Conservation (phyloP, 2,329 filamentous ascomycete genomes). For the Colletotrichum tanaceti region DNA sequence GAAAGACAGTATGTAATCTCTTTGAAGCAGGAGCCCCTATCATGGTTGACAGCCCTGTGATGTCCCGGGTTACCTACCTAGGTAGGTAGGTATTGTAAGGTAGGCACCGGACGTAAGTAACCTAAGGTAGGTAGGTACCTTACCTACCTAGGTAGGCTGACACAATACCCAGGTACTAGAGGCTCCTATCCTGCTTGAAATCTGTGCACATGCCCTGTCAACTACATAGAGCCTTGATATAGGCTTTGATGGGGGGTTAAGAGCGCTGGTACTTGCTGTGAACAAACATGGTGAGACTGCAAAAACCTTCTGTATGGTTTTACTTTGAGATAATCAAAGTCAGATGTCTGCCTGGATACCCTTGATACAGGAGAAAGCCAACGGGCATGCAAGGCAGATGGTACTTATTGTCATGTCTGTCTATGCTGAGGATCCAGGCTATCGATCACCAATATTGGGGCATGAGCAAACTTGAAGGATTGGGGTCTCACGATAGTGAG, state of each 20-base stretch:
- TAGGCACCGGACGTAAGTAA: not conserved
- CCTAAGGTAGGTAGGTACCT: too few relatives aligned
- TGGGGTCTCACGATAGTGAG: slow-evolving; percentile 24
- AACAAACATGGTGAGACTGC: too few relatives aligned
- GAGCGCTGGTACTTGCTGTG: not conserved
- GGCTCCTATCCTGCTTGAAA: not conserved
- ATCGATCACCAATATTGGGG: not conserved
- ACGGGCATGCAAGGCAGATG: not conserved
- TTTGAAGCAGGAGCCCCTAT: not conserved
- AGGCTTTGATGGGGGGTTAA: not conserved
- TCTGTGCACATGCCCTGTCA: not conserved
- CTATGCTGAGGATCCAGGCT: not conserved
- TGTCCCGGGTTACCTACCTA: not conserved
- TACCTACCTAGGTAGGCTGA: too few relatives aligned
- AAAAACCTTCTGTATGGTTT: not conserved
- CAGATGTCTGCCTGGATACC: not conserved
- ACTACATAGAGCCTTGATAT: not conserved
- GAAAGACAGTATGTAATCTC: not conserved
- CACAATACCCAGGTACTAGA: too few relatives aligned
- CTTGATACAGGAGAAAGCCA: not conserved
- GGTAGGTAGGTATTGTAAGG: too few relatives aligned
- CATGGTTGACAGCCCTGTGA: not conserved
- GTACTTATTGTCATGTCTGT: not conserved
- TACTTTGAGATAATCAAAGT: not conserved
- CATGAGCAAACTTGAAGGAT: not conserved